Evolutionary conservation across 2,329 filamentous ascomycete species (phyloP), one percentile per base, ranked within the genome.

Genomic region (Sclerotiophoma versabilis): DNA sequence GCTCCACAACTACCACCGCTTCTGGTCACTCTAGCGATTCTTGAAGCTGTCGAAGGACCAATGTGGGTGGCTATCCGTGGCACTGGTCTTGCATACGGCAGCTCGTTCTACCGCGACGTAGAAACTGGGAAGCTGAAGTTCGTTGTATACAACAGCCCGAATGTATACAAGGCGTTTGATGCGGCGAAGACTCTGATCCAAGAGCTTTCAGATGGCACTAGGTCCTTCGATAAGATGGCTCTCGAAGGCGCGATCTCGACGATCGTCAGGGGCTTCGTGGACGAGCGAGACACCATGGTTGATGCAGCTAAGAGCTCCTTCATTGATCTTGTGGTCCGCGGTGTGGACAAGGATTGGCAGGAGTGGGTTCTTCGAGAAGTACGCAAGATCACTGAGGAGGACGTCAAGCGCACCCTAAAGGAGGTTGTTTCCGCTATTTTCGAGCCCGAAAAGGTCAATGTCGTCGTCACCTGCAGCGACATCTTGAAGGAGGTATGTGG

Each of bases 31-130:
- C 86, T 92, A 43, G 87, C 92, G 17, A 98, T 97, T 71, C 88
- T 99, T 57, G 93, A 97, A 70, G 88, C 92, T 0, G 90, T 96
- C 15, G 95, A 99, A 75, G 95, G 95, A 0, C 95, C 95, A 0
- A 85, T 99, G 26, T 98, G 95, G 93, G 89, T 89, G 59, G 91
- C 92, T 0, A 90, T 98, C 42, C 91, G 95, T 39, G 95, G 95
- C 50, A 95, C 91, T 36, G 95, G 95, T 37, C 87, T 98, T 46
- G 95, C 95, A 0, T 99, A 99, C 70, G 93, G 93, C 47, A 88
- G 90, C 0, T 86, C 84, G 65, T 96, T 98, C 70, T 83, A 83
- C 37, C 87, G 90, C 38, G 89, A 91, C 68, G 79, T 91, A 23
- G 91, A 95, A 68, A 87, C 86, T 1, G 95, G 93, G 2, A 85